Percentiles rank a stretch among this genome's conserved stretches.
Conservation (phyloP, 1,139 yeast species). For the Blastobotrys malaysiensis region DNA sequence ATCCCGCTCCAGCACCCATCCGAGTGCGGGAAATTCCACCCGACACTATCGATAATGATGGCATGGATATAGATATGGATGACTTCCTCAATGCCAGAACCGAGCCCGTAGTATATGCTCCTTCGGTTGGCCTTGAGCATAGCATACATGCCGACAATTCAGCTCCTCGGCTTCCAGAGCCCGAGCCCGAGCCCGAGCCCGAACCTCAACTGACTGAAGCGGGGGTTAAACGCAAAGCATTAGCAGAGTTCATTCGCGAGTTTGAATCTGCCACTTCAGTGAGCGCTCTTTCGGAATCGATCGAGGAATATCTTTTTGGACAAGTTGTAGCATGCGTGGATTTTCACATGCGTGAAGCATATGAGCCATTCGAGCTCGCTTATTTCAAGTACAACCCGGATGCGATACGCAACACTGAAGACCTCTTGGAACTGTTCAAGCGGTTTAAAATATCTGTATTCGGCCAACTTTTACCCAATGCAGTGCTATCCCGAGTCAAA, state of each 20-base stretch:
- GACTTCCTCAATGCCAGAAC: slow-evolving; percentile 5
- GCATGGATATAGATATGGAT: slow-evolving; percentile 8
- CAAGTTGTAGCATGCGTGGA: slow-evolving; percentile 44
- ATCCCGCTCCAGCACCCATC: background rate
- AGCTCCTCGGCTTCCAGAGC: background rate
- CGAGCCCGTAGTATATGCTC: background rate
- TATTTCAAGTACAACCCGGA: slow-evolving; percentile 44
- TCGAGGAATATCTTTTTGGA: slow-evolving; percentile 32
- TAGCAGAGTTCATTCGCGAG: slow-evolving; percentile 1
- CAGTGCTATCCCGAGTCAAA: slow-evolving; percentile 22
- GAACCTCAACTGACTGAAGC: background rate
- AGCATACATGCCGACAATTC: background rate
- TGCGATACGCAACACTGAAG: slow-evolving; percentile 36
- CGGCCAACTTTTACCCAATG: slow-evolving; percentile 32
- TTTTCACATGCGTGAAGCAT: slow-evolving; percentile 48
- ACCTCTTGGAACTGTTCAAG: slow-evolving; percentile 41
- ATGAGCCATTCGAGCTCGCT: slow-evolving; percentile 50
- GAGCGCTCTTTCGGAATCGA: slow-evolving; percentile 37
- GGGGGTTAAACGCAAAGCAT: background rate
- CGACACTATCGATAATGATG: slow-evolving; percentile 11
- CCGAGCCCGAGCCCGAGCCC: background rate
- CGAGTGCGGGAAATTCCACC: background rate
- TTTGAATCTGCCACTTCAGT: slow-evolving; percentile 11
- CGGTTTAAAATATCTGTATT: slow-evolving; percentile 59
- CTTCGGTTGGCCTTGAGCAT: background rate